phyloP scores from a whole-genome alignment of 2,329 filamentous ascomycete genomes.

The Fusarium sp. region DNA sequence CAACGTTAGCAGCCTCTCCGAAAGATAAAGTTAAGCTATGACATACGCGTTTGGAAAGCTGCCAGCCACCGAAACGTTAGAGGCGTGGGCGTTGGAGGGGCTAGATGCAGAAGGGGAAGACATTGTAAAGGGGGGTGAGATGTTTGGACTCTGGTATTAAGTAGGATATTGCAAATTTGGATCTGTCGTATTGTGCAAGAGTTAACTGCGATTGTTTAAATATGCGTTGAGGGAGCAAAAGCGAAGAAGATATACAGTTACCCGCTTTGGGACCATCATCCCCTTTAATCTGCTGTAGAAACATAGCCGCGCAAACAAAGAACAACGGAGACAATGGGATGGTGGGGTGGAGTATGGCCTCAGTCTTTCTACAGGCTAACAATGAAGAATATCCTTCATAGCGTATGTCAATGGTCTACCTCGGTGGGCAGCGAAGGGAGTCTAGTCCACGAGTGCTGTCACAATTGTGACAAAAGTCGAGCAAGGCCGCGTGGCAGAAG shows the following conservation, averaged over 20 bases:
- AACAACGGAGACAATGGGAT: neutral
- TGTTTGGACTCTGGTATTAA: neutral
- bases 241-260: neutral
- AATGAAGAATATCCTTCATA: neutral
- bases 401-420: too few relatives aligned
- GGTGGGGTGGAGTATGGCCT: constrained; percentile 10
- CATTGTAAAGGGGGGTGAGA: neutral
- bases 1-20: neutral
- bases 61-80: constrained; percentile 2
- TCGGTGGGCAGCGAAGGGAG: neutral
- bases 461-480: neutral
- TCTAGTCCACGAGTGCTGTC: neutral
- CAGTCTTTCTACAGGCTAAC: neutral
- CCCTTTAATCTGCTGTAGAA: neutral
- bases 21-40: neutral
- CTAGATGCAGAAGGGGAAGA: neutral
- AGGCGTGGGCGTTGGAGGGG: neutral
- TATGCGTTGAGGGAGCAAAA: neutral
- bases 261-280: neutral
- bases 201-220: neutral
- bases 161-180: neutral
- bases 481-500: constrained; percentile 1
- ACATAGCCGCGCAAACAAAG: constrained; percentile 2
- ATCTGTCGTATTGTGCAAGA: neutral
- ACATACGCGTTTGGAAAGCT: constrained; percentile 1